A percentile compares a stretch with the other conserved stretches of the same genome.
phyloP scores from a whole-genome alignment of 768 basidiomycete species.

The Imleria badia region DNA sequence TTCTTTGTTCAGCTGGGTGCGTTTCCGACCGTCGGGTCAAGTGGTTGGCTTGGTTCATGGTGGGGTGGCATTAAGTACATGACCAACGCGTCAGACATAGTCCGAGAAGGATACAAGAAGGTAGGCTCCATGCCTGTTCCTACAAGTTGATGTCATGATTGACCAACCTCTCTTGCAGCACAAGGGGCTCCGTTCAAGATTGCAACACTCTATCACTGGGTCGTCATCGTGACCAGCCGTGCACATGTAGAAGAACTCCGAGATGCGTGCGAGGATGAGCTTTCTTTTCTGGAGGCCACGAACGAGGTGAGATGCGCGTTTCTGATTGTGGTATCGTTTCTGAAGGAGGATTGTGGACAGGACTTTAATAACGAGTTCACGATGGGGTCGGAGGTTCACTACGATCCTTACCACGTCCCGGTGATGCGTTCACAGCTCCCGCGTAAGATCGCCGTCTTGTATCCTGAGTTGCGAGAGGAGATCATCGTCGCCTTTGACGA shows the following conservation, averaged over 20 bases:
- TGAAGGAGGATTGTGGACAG: conserved; percentile 25
- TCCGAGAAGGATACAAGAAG: conserved; percentile 34
- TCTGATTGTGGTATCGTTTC: not conserved
- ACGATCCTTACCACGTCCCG: conserved; percentile 29
- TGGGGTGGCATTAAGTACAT: conserved; percentile 17
- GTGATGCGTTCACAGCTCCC: conserved; percentile 32
- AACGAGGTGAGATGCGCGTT: conserved; percentile 30
- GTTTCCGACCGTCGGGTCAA: no score
- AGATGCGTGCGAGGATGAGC: conserved; percentile 36
- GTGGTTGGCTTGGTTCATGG: conserved; percentile 28
- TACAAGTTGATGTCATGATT: no score
- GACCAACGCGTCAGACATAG: conserved; percentile 16
- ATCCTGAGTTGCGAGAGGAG: conserved; percentile 46
- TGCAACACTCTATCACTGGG: conserved; percentile 33
- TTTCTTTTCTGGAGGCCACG: conserved; percentile 34
- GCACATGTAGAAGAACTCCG: conserved; percentile 39
- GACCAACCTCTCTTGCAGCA: conserved; percentile 17
- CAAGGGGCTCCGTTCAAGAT: conserved; percentile 32
- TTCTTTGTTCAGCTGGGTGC: no score
- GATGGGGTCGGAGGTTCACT: conserved; percentile 28
- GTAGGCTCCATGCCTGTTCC: conserved; percentile 8
- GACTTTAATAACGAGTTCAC: conserved; percentile 37
- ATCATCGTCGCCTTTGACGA: conserved; percentile 40
- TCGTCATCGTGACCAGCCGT: conserved; percentile 34
- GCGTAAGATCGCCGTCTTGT: conserved; percentile 37